Percentiles rank a stretch among this genome's conserved stretches.
Conservation (phyloP, 306 rosid species). For the Quercus robur region DNA sequence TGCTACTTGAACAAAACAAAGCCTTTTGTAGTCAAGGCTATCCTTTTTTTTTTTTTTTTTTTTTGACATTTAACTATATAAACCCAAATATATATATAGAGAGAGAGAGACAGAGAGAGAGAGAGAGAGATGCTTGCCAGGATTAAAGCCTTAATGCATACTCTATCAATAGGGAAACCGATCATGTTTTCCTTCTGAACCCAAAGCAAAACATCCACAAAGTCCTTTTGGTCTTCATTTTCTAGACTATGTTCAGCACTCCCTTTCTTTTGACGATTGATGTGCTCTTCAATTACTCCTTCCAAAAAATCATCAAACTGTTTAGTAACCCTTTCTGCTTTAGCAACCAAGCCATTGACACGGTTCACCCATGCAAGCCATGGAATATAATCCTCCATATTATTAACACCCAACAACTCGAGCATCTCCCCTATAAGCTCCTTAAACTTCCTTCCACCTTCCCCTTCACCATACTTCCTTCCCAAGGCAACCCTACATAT, state of each 20-base stretch:
- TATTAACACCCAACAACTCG: constrained; percentile 29
- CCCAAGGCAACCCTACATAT: constrained; percentile 53
- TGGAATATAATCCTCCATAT: constrained; percentile 45
- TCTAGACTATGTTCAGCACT: neutral
- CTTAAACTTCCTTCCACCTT: constrained; percentile 19
- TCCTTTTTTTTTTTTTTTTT: no score
- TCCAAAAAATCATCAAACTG: constrained; percentile 42
- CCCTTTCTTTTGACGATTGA: neutral
- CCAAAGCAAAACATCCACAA: no score
- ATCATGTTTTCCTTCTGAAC: neutral
- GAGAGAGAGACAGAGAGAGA: no score
- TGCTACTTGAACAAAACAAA: no score
- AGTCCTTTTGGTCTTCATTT: constrained; percentile 25
- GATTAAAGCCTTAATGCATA: constrained; percentile 38
- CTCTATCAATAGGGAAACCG: constrained; percentile 43
- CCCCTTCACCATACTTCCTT: constrained; percentile 37
- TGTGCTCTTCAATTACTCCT: constrained; percentile 44
- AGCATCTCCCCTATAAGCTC: constrained; percentile 25
- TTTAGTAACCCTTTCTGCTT: constrained; percentile 32
- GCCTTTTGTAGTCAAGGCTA: no score
- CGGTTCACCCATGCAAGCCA: constrained; percentile 45
- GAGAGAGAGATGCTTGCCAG: constrained; percentile 24
- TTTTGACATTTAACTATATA: no score
- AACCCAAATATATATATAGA: no score
- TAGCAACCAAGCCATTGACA: constrained; percentile 34